Evolutionary conservation across 1,139 yeast genomes (phyloP).

Genomic region (Candida sanyaensis): DNA sequence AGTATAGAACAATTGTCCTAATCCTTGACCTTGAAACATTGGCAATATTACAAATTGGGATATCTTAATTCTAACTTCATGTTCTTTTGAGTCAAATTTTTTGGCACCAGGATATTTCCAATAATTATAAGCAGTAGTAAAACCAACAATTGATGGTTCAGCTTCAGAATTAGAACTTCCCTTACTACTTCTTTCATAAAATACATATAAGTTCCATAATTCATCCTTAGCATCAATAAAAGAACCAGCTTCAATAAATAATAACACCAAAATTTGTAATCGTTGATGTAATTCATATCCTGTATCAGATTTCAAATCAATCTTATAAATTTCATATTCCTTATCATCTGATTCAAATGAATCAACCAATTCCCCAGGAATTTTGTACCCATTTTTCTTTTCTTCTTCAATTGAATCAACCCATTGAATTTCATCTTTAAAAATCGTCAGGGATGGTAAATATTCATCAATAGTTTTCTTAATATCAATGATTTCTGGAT

Average conservation of each 20-base stretch:
- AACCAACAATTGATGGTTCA: constrained; percentile 63
- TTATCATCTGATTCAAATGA: constrained; percentile 33
- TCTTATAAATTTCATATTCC: constrained; percentile 34
- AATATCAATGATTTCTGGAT: constrained; percentile 53
- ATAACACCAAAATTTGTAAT: constrained; percentile 73
- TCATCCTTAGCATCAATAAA: constrained; percentile 76
- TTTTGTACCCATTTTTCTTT: constrained; percentile 31
- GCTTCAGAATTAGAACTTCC: constrained; percentile 24
- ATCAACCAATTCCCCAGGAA: constrained; percentile 52
- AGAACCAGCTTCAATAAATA: constrained; percentile 94
- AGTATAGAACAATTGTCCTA: constrained; percentile 69
- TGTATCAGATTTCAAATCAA: constrained; percentile 37
- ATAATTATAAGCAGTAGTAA: constrained; percentile 80
- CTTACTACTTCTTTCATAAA: constrained; percentile 40
- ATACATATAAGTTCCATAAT: constrained; percentile 66
- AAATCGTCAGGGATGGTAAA: constrained; percentile 62
- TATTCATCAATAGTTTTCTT: constrained; percentile 52
- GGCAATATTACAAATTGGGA: constrained; percentile 89
- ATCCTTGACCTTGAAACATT: constrained; percentile 67
- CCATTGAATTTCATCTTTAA: constrained; percentile 71
- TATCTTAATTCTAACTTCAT: constrained; percentile 66
- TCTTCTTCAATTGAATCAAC: constrained; percentile 54
- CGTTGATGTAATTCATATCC: constrained; percentile 64
- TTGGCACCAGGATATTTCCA: constrained; percentile 68
- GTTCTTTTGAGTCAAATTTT: constrained; percentile 52